phyloP scores from a whole-genome alignment of 306 rosid species.

The Dryas alaskensis region DNA sequence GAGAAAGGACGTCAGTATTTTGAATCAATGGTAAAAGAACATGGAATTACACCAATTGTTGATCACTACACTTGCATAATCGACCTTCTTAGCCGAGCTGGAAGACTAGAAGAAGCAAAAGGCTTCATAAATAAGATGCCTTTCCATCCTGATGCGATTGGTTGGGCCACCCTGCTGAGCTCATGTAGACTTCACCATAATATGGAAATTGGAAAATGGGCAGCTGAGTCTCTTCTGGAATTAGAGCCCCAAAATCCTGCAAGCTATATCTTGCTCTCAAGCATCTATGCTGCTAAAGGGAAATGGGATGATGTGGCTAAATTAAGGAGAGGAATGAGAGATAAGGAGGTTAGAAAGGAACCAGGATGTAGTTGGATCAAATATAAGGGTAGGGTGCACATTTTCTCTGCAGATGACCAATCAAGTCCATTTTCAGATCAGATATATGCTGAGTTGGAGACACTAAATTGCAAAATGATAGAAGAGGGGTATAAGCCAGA shows the following conservation, averaged over 20 bases:
- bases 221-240: conserved; percentile 73
- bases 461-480: conserved; percentile 55
- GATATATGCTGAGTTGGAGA: conserved; percentile 71
- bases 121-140: conserved; percentile 73
- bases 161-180: conserved; percentile 87
- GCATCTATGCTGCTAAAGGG: conserved; percentile 79
- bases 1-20: conserved; percentile 70
- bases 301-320: conserved; percentile 78
- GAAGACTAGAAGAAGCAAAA: conserved; percentile 77
- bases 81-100: conserved; percentile 86
- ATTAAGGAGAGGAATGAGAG: conserved; percentile 81
- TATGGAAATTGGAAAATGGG: conserved; percentile 84
- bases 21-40: conserved; percentile 62
- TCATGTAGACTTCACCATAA: conserved; percentile 68
- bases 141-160: conserved; percentile 69
- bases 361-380: conserved; percentile 97
- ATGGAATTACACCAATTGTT: conserved; percentile 55
- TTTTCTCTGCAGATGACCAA: conserved; percentile 80
- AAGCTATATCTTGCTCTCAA: conserved; percentile 76
- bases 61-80: conserved; percentile 92
- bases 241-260: conserved; percentile 87
- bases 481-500: conserved; percentile 78
- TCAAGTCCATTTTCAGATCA: conserved; percentile 71
- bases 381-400: conserved; percentile 65
- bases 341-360: conserved; percentile 72